These are phyloP conservation scores for Lotmaria passim DNA, from an alignment of 208 protist species.

Conservation along the genomic window DNA sequence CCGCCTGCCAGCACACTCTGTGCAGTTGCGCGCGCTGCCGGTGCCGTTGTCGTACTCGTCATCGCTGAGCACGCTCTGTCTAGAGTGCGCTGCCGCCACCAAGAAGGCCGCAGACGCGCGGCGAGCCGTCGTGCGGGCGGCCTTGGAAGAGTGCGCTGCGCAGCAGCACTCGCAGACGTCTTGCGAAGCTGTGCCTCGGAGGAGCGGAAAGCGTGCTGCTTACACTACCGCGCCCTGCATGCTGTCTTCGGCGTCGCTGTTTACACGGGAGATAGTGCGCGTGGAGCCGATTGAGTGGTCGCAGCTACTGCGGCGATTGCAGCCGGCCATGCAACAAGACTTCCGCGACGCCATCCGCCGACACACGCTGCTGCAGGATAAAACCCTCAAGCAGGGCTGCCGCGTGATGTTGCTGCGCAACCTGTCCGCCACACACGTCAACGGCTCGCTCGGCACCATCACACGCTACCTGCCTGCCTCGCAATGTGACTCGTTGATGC, in stretches of 20 bases:
- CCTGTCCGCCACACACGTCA: constrained; percentile 63
- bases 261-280: constrained; percentile 25
- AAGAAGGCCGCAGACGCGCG: neutral
- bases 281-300: constrained; percentile 19
- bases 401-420: constrained; percentile 90
- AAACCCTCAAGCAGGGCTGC: constrained; percentile 83
- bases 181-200: too few species aligned
- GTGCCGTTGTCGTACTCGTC: constrained; percentile 28
- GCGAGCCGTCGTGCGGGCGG: neutral
- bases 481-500: constrained; percentile 45
- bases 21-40: constrained; percentile 19
- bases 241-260: neutral
- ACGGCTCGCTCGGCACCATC: constrained; percentile 84
- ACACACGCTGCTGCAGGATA: constrained; percentile 71
- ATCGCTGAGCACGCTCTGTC: constrained; percentile 7
- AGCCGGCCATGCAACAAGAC: constrained; percentile 34
- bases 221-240: neutral
- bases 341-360: constrained; percentile 41
- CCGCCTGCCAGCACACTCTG: constrained; percentile 8
- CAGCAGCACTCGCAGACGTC: neutral
- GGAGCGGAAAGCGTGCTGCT: neutral
- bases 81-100: constrained; percentile 15
- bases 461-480: constrained; percentile 49
- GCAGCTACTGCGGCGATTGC: constrained; percentile 32
- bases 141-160: neutral